Percentiles rank a stretch among this genome's conserved stretches.
These are phyloP conservation scores for Aaosphaeria pasadenensis DNA, from an alignment of 2,329 filamentous ascomycete genomes.

Conservation along the genomic window DNA sequence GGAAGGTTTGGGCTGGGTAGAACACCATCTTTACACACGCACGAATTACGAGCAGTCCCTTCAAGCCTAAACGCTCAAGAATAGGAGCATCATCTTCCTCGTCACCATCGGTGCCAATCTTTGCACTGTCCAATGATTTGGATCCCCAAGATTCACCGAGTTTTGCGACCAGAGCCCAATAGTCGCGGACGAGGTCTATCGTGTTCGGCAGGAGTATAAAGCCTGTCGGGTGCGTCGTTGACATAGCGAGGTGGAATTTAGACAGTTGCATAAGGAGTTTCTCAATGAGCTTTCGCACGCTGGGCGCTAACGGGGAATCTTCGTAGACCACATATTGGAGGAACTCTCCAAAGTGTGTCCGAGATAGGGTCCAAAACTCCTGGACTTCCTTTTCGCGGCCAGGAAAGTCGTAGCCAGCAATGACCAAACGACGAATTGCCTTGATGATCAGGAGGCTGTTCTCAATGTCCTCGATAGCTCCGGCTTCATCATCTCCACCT, in stretches of 20 bases:
- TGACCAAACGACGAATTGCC: conserved; percentile 72
- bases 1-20: conserved; percentile 76
- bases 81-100: conserved; percentile 54
- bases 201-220: conserved; percentile 82
- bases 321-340: conserved; percentile 61
- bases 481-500: conserved; percentile 57
- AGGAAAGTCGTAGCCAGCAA: conserved; percentile 80
- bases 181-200: conserved; percentile 71
- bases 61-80: conserved; percentile 75
- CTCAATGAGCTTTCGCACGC: conserved; percentile 64
- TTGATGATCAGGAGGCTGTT: conserved; percentile 79
- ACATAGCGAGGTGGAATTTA: conserved; percentile 88
- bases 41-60: conserved; percentile 77
- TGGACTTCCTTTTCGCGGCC: conserved; percentile 73
- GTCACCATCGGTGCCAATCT: conserved; percentile 46
- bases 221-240: conserved; percentile 72
- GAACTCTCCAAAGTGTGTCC: conserved; percentile 72
- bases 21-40: conserved; percentile 84
- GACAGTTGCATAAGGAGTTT: conserved; percentile 88
- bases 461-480: conserved; percentile 63
- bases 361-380: conserved; percentile 76
- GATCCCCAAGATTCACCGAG: conserved; percentile 73
- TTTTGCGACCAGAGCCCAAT: conserved; percentile 78
- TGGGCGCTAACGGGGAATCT: conserved; percentile 48
- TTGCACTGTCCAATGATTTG: conserved; percentile 38